Evolutionary conservation across 1,284 basidiomycete genomes (phyloP), one percentile per base, ranked within the genome.

Genomic region (Moniliella sp.): DNA sequence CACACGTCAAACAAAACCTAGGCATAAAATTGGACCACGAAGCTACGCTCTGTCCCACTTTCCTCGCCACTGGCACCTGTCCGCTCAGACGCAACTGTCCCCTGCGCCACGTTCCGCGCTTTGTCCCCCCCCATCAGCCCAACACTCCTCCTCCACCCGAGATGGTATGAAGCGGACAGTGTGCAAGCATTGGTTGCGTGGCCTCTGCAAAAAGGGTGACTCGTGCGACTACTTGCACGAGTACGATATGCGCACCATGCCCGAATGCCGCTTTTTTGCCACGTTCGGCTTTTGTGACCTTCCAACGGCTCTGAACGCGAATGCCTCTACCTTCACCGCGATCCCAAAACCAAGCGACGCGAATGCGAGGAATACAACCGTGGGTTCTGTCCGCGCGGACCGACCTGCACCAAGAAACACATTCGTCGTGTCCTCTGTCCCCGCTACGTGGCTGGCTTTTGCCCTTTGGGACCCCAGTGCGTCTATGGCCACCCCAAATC

Each of bases 101-200:
- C 1, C 26, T 45, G 13, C 36, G 50, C 8, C 50, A 52, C 30
- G 46, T 44, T 25, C 37, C 32, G 13, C 43, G 39, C 5, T 38
- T 34, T 19, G 34, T 35, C 16, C 45, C 34, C 8, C 34, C 34
- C 4, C 34, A 21, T 8, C 30, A 29, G 2, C 10, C 29, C 9
- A n/a, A n/a, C n/a, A n/a, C n/a, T n/a, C 34, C n/a, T 25, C 29
- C 12, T 18, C 21, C 12, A 28, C 38, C 8, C 46, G 50, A 15
- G 56, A 58, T 28, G 40, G 42, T 5, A 73, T 78, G 13, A 88
- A 53, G 34, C 46, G 58, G 18, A 66, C 64, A 11, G 62, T 99
- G n/a, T 99, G 91, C 67, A 97, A 97, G 66, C 91, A 97, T 65
- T 99, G 88, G 81, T 73, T 99, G 18, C 73, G 91, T 40, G 91